Evolutionary conservation across 768 basidiomycete species (phyloP).

Genomic region (Lentinula edodes): DNA sequence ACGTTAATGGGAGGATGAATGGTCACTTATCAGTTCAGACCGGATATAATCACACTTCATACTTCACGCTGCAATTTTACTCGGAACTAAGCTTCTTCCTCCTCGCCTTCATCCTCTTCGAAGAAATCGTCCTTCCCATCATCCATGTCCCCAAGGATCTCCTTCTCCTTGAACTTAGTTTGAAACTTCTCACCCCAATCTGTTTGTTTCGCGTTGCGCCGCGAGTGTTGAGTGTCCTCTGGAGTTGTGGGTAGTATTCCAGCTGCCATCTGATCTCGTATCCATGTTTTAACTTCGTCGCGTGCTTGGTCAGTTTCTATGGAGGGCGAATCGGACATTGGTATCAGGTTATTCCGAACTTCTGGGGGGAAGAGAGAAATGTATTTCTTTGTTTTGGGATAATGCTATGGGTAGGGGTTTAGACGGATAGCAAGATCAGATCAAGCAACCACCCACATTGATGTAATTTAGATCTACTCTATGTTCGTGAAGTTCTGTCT

Average conservation of each 20-base stretch:
- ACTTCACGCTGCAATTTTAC: too few relatives aligned
- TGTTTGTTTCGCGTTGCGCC: background rate
- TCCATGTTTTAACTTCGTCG: conserved; percentile 53
- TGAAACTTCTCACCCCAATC: background rate
- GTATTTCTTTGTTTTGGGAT: conserved; percentile 83
- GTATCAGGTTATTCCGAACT: conserved; percentile 26
- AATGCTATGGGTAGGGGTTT: conserved; percentile 48
- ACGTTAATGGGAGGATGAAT: too few relatives aligned
- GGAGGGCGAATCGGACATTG: conserved; percentile 23
- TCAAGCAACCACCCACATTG: conserved; percentile 39
- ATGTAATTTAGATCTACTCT: conserved; percentile 92
- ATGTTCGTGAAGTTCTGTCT: conserved; percentile 48
- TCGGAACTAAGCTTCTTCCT: background rate
- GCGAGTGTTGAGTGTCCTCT: conserved; percentile 34
- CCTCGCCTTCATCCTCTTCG: background rate
- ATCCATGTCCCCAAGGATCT: background rate
- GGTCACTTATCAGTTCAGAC: too few relatives aligned
- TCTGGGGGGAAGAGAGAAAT: conserved; percentile 84
- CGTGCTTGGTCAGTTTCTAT: conserved; percentile 44
- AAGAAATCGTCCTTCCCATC: conserved; percentile 4
- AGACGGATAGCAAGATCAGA: background rate
- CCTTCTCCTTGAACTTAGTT: background rate
- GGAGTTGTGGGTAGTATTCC: conserved; percentile 58
- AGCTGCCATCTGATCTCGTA: conserved; percentile 52
- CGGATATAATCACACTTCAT: too few relatives aligned